Conservation (phyloP, 495 filamentous ascomycete species). For the Aspergillus baeticus region DNA sequence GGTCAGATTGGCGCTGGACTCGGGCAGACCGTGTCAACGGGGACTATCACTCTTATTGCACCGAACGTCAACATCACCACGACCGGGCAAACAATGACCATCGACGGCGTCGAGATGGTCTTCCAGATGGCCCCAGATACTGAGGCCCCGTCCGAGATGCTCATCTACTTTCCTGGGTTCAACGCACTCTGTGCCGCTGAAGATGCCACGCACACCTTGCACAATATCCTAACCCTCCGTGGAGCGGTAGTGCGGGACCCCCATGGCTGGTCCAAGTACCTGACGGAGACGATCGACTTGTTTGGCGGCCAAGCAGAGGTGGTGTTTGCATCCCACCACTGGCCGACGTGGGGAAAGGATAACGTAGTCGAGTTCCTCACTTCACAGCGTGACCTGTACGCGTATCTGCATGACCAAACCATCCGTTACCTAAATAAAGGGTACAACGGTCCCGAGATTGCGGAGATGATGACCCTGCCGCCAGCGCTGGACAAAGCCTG, state of each 20-base stretch:
- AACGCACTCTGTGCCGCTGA: conserved; percentile 24
- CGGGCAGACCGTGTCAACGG: conserved; percentile 16
- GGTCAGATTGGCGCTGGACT: conserved; percentile 25
- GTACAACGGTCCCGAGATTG: conserved; percentile 31
- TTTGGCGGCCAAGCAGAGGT: conserved; percentile 18
- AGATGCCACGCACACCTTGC: conserved; percentile 23
- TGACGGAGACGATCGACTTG: conserved; percentile 22
- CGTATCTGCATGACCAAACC: conserved; percentile 36
- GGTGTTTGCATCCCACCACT: conserved; percentile 23
- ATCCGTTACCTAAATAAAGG: conserved; percentile 30
- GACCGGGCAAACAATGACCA: conserved; percentile 11
- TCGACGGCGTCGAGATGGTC: conserved; percentile 23
- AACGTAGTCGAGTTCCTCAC: conserved; percentile 19
- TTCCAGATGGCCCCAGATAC: conserved; percentile 28
- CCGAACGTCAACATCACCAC: conserved; percentile 20
- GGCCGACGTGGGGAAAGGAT: conserved; percentile 30
- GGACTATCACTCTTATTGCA: conserved; percentile 16
- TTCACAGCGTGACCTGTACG: conserved; percentile 35
- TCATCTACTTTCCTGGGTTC: conserved; percentile 23
- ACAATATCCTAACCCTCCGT: conserved; percentile 27
- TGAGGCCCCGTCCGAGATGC: conserved; percentile 27
- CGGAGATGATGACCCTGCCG: conserved; percentile 28
- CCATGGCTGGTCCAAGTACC: conserved; percentile 20
- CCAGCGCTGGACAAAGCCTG: conserved; percentile 22
- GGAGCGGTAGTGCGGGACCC: conserved; percentile 25